Conservation (phyloP, 441 rosid genomes). For the Manihot esculenta region DNA sequence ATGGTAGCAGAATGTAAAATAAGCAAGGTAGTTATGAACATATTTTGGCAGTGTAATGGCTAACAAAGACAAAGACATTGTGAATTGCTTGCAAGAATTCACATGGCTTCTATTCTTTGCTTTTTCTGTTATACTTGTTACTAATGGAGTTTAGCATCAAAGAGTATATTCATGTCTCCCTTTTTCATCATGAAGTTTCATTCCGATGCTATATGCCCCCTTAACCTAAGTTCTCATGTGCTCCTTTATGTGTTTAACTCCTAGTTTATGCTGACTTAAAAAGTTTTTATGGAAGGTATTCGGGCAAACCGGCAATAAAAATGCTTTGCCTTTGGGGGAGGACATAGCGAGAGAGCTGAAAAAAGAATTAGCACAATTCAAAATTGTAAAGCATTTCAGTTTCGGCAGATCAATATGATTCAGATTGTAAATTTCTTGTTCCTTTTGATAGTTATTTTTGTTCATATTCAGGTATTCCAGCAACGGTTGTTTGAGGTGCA, state of each 20-base stretch:
- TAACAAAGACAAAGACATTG: not conserved
- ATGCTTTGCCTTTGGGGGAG: constrained; percentile 19
- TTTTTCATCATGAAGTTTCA: constrained; percentile 2
- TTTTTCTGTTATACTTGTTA: not conserved
- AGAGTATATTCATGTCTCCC: no score
- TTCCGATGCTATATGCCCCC: not conserved
- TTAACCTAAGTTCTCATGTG: constrained; percentile 10
- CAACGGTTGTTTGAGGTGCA: constrained; percentile 26
- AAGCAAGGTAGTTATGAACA: no score
- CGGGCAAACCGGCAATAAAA: constrained; percentile 25
- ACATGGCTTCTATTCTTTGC: not conserved
- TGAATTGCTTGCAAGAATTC: not conserved
- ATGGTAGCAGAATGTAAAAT: no score
- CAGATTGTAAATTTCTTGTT: constrained; percentile 8
- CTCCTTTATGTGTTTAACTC: not conserved
- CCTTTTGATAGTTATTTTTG: constrained; percentile 3
- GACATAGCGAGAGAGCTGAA: constrained; percentile 28
- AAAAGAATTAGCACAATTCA: constrained; percentile 45
- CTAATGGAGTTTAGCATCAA: not conserved
- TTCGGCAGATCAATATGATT: no score
- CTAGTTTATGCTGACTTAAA: constrained; percentile 13
- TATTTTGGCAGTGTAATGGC: no score
- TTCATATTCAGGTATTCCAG: constrained; percentile 40
- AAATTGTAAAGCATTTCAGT: constrained; percentile 34
- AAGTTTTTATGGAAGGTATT: constrained; percentile 38